Evolutionary conservation across 208 protist genomes (phyloP).

Genomic region (Acanthamoeba triangularis): DNA sequence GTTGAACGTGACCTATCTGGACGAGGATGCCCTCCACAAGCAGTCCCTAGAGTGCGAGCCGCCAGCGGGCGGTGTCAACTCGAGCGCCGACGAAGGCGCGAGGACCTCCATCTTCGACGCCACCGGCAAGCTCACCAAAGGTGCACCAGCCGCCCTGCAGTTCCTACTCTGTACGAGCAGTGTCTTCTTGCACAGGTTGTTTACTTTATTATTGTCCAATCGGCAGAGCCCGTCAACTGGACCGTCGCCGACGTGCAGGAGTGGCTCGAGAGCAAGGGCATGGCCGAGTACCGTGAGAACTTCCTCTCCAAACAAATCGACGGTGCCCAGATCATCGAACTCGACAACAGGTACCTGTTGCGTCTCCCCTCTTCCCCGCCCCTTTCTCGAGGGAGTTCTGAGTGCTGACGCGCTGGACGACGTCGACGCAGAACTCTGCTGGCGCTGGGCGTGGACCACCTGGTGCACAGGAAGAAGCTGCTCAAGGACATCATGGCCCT

Average conservation of each 20-base stretch:
- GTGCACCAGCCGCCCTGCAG: not conserved
- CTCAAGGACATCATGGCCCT: slow-evolving; percentile 72
- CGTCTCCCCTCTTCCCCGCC: not conserved
- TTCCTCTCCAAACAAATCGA: slow-evolving; percentile 70
- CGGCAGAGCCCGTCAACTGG: slow-evolving; percentile 56
- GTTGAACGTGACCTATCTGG: slow-evolving; percentile 10
- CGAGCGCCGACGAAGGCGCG: slow-evolving; percentile 32
- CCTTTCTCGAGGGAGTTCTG: not conserved
- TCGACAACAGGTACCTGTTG: slow-evolving; percentile 43
- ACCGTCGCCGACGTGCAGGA: slow-evolving; percentile 67
- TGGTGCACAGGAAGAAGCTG: slow-evolving; percentile 71
- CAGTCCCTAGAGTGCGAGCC: slow-evolving; percentile 69
- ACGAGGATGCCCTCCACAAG: slow-evolving; percentile 71
- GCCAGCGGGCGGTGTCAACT: not conserved
- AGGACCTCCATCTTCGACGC: slow-evolving; percentile 69
- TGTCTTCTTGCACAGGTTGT: not conserved
- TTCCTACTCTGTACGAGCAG: not conserved
- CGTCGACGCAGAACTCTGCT: slow-evolving; percentile 12
- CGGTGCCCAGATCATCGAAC: slow-evolving; percentile 64
- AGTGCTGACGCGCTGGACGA: not conserved
- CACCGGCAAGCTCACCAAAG: slow-evolving; percentile 48
- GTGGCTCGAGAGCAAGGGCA: slow-evolving; percentile 68
- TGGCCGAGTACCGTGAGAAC: slow-evolving; percentile 45
- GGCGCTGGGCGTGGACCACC: slow-evolving; percentile 53
- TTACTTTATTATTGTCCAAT: not conserved